Evolutionary conservation across 1,284 basidiomycete genomes (phyloP).

Genomic region (Boletus sp.): DNA sequence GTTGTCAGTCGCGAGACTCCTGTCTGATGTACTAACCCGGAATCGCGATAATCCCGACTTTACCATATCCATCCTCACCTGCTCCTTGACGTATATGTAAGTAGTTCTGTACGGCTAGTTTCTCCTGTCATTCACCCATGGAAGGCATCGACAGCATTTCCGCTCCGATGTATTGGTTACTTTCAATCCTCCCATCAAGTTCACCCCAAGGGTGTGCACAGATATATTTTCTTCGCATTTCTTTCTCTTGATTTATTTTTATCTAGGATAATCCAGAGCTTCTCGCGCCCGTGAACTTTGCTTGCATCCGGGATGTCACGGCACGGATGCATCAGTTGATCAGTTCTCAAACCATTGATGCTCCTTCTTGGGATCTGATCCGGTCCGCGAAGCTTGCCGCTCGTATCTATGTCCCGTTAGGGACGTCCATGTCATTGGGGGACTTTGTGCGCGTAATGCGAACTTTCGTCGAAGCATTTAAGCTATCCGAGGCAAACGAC

Average conservation of each 20-base stretch:
- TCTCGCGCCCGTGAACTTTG: constrained; percentile 61
- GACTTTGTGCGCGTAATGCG: constrained; percentile 75
- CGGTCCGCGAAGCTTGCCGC: constrained; percentile 72
- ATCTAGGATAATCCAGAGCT: constrained; percentile 64
- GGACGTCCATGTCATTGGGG: constrained; percentile 75
- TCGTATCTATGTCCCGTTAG: constrained; percentile 77
- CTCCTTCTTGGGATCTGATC: constrained; percentile 77
- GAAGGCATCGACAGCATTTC: constrained; percentile 67
- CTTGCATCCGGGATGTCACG: constrained; percentile 59
- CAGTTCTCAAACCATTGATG: constrained; percentile 71
- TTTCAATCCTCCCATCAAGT: constrained; percentile 70
- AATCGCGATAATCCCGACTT: constrained; percentile 67
- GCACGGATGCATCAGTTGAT: constrained; percentile 62
- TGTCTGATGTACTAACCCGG: constrained; percentile 73
- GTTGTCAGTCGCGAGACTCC: constrained; percentile 65
- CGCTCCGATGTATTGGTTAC: constrained; percentile 82
- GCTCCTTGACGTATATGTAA: constrained; percentile 81
- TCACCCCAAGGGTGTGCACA: constrained; percentile 53
- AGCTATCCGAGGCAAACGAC: constrained; percentile 36
- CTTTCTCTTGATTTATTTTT: not conserved
- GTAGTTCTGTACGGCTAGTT: constrained; percentile 10
- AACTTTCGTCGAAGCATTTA: constrained; percentile 74
- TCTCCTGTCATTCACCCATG: constrained; percentile 1
- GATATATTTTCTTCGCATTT: not conserved
- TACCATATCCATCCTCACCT: constrained; percentile 68